A percentile compares a stretch with the other conserved stretches of the same genome.
Evolutionary conservation across 805 yeast genomes (phyloP).

Genomic region (Pichia gijzeniarum): DNA sequence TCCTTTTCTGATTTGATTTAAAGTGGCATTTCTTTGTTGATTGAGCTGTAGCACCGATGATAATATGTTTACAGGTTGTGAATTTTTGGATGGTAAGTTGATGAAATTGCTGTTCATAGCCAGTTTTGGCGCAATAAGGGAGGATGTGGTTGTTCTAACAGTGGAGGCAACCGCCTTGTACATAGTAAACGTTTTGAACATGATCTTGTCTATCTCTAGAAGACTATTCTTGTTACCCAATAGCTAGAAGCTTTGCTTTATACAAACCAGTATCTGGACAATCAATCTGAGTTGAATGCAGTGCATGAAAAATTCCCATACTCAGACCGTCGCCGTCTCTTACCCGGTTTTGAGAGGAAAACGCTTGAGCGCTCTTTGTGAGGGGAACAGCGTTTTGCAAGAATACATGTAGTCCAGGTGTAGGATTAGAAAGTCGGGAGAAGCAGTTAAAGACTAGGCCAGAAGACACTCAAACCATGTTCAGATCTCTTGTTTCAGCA

Average conservation of each 20-base stretch:
- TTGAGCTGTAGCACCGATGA: conserved; percentile 15
- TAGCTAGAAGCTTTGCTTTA: too few species aligned
- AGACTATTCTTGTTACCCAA: too few species aligned
- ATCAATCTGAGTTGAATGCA: too few species aligned
- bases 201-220: not conserved
- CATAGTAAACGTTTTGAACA: conserved; percentile 15
- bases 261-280: too few species aligned
- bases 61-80: not conserved
- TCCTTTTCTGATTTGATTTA: conserved; percentile 73
- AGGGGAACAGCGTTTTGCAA: not conserved
- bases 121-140: conserved; percentile 14
- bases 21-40: conserved; percentile 56
- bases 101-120: conserved; percentile 12
- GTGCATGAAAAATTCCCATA: too few species aligned
- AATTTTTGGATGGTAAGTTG: conserved; percentile 8
- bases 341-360: too few species aligned
- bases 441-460: not conserved
- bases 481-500: conserved; percentile 8
- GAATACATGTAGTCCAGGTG: too few species aligned
- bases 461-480: conserved; percentile 5
- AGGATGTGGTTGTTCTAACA: conserved; percentile 11
- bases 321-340: too few species aligned
- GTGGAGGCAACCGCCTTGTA: conserved; percentile 1
- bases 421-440: not conserved
- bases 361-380: not conserved